Evolutionary conservation across 1,139 yeast genomes (phyloP).

Genomic region (Geotrichum phurueaensis): DNA sequence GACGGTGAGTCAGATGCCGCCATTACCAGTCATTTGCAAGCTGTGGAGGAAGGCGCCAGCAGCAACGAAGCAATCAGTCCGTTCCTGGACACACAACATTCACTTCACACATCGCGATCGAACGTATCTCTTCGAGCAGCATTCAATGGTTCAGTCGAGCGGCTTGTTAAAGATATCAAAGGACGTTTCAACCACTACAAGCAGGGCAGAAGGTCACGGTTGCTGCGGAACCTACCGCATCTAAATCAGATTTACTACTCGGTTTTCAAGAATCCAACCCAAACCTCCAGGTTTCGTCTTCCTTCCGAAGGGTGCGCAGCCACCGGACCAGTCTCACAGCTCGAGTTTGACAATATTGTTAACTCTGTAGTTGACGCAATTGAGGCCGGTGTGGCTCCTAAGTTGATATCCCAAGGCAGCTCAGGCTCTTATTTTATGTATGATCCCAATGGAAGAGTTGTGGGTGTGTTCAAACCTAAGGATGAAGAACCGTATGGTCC

Average conservation of each 20-base stretch:
- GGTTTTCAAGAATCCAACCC: conserved; percentile 42
- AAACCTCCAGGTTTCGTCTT: conserved; percentile 20
- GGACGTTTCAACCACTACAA: conserved; percentile 6
- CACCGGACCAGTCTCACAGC: conserved; percentile 33
- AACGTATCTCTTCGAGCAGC: conserved; percentile 10
- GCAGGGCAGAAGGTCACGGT: conserved; percentile 4
- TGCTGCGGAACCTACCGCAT: conserved; percentile 4
- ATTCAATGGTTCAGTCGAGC: conserved; percentile 12
- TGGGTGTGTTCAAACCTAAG: conserved; percentile 70
- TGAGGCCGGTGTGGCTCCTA: conserved; percentile 42
- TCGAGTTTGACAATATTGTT: conserved; percentile 39
- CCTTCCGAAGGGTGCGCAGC: conserved; percentile 34
- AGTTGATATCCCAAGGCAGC: conserved; percentile 57
- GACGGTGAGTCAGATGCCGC: not conserved
- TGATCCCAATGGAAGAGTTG: conserved; percentile 35
- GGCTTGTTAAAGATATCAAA: conserved; percentile 13
- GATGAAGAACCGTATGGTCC: conserved; percentile 83
- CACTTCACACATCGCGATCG: conserved; percentile 4
- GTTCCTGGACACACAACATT: not conserved
- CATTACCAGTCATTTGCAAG: not conserved
- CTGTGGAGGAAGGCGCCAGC: not conserved
- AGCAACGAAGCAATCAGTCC: not conserved
- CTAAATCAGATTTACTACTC: conserved; percentile 44
- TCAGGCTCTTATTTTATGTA: conserved; percentile 66
- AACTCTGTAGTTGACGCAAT: conserved; percentile 42